phyloP scores from a whole-genome alignment of 2,329 filamentous ascomycete genomes.

The Sordariomycetes sp. region DNA sequence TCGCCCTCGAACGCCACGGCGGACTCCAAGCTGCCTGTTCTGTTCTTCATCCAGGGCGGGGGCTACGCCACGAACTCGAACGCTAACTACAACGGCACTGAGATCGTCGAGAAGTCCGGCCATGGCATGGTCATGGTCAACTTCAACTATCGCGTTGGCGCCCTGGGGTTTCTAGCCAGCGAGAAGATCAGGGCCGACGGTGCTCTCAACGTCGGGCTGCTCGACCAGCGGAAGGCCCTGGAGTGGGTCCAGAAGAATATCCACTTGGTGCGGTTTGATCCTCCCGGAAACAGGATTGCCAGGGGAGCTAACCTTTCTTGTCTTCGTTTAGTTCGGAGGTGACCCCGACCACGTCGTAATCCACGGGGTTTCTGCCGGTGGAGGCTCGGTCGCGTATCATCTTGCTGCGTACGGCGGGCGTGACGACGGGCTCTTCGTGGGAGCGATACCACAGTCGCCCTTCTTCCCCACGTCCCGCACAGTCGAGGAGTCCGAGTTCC shows the following conservation, averaged over 20 bases:
- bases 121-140: not conserved
- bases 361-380: constrained; percentile 60
- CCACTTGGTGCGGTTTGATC: constrained; percentile 13
- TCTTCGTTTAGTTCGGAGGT: constrained; percentile 48
- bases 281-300: not conserved
- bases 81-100: constrained; percentile 47
- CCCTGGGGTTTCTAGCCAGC: constrained; percentile 60
- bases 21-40: constrained; percentile 50
- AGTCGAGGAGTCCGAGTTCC: constrained; percentile 35
- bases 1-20: constrained; percentile 42
- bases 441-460: constrained; percentile 36
- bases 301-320: not conserved
- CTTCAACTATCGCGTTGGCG: constrained; percentile 68
- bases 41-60: constrained; percentile 47
- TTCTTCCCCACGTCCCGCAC: constrained; percentile 39
- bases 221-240: constrained; percentile 58
- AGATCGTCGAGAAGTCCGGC: constrained; percentile 47
- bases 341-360: constrained; percentile 57
- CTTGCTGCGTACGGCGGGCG: constrained; percentile 43
- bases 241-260: constrained; percentile 63
- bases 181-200: constrained; percentile 30
- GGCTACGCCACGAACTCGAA: constrained; percentile 43
- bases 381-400: constrained; percentile 52
- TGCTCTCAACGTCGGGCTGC: constrained; percentile 57
- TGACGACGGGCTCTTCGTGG: constrained; percentile 37